Evolutionary conservation across 495 filamentous ascomycete genomes (phyloP).

Genomic region (Hyaloscypha variabilis): DNA sequence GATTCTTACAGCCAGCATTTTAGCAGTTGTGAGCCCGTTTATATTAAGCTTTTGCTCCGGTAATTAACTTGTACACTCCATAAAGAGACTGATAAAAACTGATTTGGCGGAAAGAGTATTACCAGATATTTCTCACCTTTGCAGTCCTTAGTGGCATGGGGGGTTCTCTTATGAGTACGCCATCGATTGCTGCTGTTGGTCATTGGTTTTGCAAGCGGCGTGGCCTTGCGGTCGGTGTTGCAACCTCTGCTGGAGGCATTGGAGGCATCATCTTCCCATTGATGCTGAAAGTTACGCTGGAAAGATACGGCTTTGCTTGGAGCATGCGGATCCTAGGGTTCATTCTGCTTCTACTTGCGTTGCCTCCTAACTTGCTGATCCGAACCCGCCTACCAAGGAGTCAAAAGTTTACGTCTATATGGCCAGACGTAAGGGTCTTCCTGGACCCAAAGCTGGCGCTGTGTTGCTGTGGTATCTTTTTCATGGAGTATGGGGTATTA

Average conservation of each 20-base stretch:
- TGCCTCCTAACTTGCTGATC: constrained; percentile 56
- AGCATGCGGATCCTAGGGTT: constrained; percentile 69
- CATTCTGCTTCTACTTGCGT: constrained; percentile 55
- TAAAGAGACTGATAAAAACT: not conserved
- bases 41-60: constrained; percentile 42
- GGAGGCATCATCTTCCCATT: constrained; percentile 75
- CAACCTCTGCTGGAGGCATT: constrained; percentile 73
- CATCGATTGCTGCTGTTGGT: constrained; percentile 72
- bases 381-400: constrained; percentile 45
- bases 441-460: constrained; percentile 47
- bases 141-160: constrained; percentile 76
- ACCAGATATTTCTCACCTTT: constrained; percentile 83
- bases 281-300: constrained; percentile 61
- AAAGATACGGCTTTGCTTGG: constrained; percentile 68
- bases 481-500: constrained; percentile 75
- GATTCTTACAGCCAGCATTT: constrained; percentile 49
- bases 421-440: constrained; percentile 57
- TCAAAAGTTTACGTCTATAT: constrained; percentile 42
- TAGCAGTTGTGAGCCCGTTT: constrained; percentile 52
- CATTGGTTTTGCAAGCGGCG: constrained; percentile 79
- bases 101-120: constrained; percentile 56
- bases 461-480: constrained; percentile 62
- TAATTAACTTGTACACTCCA: constrained; percentile 2
- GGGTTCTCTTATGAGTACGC: constrained; percentile 84
- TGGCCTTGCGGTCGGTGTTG: constrained; percentile 79